A percentile compares a stretch with the other conserved stretches of the same genome.
These are phyloP conservation scores for Termitomyces sp. DNA, from an alignment of 768 basidiomycete genomes.

Conservation along the genomic window DNA sequence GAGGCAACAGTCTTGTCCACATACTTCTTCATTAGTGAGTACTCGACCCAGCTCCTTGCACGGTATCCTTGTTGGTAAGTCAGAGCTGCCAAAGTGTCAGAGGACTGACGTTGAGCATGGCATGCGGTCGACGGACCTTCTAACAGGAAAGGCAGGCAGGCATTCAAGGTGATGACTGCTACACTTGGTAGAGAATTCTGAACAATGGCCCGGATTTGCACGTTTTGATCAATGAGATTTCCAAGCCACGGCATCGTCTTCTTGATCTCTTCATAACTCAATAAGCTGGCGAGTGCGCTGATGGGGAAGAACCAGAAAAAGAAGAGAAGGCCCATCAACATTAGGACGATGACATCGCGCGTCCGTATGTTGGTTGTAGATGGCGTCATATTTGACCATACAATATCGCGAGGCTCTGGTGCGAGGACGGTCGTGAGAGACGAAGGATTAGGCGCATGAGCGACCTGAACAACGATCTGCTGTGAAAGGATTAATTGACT, in stretches of 20 bases:
- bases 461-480: constrained; percentile 88
- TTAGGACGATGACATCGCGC: constrained; percentile 69
- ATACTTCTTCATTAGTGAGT: constrained; percentile 87
- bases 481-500: constrained; percentile 17
- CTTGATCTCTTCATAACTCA: constrained; percentile 94
- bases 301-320: constrained; percentile 95
- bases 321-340: constrained; percentile 65
- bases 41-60: constrained; percentile 91
- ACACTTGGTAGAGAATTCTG: constrained; percentile 93
- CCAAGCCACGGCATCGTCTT: constrained; percentile 87
- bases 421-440: constrained; percentile 69
- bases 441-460: constrained; percentile 64
- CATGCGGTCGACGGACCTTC: constrained; percentile 51
- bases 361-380: constrained; percentile 51
- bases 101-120: background rate
- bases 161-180: constrained; percentile 88
- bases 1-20: constrained; percentile 15
- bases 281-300: constrained; percentile 74
- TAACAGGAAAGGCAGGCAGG: constrained; percentile 79
- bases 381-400: constrained; percentile 87
- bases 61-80: constrained; percentile 90
- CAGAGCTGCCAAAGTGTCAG: constrained; percentile 35
- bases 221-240: constrained; percentile 74
- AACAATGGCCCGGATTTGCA: constrained; percentile 77
- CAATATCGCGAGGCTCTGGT: constrained; percentile 92